These are phyloP conservation scores for Neonectria sp. DNA, from an alignment of 2,329 filamentous ascomycete genomes.

Conservation along the genomic window DNA sequence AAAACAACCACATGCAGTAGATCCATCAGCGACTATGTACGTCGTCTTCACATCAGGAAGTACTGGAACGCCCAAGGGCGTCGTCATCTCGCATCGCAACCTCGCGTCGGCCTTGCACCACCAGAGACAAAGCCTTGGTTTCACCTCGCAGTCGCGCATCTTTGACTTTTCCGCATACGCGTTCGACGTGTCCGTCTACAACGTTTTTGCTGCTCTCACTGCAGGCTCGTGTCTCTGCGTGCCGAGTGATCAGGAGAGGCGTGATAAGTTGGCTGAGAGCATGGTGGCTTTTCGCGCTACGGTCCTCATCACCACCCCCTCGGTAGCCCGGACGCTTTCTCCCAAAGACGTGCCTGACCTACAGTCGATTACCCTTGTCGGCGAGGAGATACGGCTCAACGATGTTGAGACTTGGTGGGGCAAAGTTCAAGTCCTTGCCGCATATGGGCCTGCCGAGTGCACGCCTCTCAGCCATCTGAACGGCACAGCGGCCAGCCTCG, in stretches of 20 bases:
- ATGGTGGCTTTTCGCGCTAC: slow-evolving; percentile 22
- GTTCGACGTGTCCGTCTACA: slow-evolving; percentile 35
- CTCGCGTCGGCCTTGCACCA: slow-evolving; percentile 8
- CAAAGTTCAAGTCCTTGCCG: slow-evolving; percentile 26
- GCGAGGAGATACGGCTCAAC: slow-evolving; percentile 31
- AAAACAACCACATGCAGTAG: neutral
- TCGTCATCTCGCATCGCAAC: slow-evolving; percentile 18
- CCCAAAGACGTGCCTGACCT: slow-evolving; percentile 29
- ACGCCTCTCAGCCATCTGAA: slow-evolving; percentile 24
- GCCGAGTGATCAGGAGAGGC: slow-evolving; percentile 35
- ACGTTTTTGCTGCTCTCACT: slow-evolving; percentile 27
- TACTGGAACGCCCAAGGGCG: slow-evolving; percentile 11
- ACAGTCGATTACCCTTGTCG: slow-evolving; percentile 26
- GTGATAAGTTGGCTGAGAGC: slow-evolving; percentile 20
- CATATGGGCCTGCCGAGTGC: slow-evolving; percentile 41
- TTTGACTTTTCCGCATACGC: slow-evolving; percentile 40
- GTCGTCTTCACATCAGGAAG: slow-evolving; percentile 38
- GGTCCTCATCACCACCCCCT: slow-evolving; percentile 27
- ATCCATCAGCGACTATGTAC: neutral
- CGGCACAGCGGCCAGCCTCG: neutral
- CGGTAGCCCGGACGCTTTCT: slow-evolving; percentile 26
- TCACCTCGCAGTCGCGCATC: slow-evolving; percentile 12
- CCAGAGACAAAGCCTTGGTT: slow-evolving; percentile 16
- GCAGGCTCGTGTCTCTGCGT: slow-evolving; percentile 40
- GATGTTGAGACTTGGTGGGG: slow-evolving; percentile 25